These are phyloP conservation scores for Corylus avellana DNA, from an alignment of 306 rosid species.

Conservation along the genomic window DNA sequence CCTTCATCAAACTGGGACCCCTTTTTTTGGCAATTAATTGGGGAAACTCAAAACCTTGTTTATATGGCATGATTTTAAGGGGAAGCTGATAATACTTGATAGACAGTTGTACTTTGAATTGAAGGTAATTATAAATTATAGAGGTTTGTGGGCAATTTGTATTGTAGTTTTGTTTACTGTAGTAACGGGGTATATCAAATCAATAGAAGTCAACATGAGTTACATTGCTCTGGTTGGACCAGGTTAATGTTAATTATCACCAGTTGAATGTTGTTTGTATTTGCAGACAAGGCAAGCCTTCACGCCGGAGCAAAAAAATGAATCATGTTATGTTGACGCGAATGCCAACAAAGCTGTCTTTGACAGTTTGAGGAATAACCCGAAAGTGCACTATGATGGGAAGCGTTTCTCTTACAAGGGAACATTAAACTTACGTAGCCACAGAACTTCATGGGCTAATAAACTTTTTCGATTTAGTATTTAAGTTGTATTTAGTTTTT, in stretches of 20 bases:
- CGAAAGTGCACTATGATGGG: constrained; percentile 85
- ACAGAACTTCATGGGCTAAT: constrained; percentile 8
- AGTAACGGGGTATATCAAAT: not conserved
- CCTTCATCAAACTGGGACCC: not conserved
- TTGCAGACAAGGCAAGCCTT: constrained; percentile 81
- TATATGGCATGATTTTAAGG: not conserved
- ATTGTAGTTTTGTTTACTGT: not conserved
- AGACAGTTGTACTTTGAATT: not conserved
- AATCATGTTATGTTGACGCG: constrained; percentile 77
- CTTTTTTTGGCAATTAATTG: not conserved
- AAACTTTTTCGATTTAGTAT: constrained; percentile 5
- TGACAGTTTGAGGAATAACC: constrained; percentile 87
- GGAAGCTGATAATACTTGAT: not conserved
- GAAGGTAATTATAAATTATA: not conserved
- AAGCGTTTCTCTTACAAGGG: constrained; percentile 90
- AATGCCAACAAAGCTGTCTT: constrained; percentile 83
- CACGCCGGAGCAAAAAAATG: constrained; percentile 79
- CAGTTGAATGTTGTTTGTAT: constrained; percentile 23
- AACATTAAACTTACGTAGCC: constrained; percentile 5
- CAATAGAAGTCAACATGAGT: constrained; percentile 5
- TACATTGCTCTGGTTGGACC: not conserved
- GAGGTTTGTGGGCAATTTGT: not conserved
- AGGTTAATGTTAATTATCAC: constrained; percentile 7
- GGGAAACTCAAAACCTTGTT: not conserved
- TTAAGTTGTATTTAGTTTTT: constrained; percentile 11